Percentiles rank a stretch among this genome's conserved stretches.
phyloP scores from a whole-genome alignment of 768 basidiomycete genomes.

The Tephrocybe rancida region DNA sequence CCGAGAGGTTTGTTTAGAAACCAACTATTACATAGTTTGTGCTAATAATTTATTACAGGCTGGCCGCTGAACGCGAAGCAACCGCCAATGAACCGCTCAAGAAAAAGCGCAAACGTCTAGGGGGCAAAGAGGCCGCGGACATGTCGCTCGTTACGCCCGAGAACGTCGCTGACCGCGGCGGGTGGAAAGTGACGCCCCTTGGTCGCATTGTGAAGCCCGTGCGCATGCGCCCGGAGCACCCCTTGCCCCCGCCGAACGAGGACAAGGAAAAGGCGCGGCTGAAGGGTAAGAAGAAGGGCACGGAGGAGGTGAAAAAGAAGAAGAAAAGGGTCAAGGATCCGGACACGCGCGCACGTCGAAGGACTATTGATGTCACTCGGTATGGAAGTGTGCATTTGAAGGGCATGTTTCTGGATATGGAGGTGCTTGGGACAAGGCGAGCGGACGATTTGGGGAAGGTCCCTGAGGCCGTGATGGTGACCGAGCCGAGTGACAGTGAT shows the following conservation, averaged over 20 bases:
- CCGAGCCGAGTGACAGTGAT: slow-evolving; percentile 19
- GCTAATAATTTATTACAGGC: slow-evolving; percentile 21
- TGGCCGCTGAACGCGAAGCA: slow-evolving; percentile 36
- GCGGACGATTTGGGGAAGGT: slow-evolving; percentile 13
- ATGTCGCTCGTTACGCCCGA: slow-evolving; percentile 67
- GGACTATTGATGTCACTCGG: slow-evolving; percentile 71
- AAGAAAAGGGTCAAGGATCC: slow-evolving; percentile 53
- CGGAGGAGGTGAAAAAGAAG: slow-evolving; percentile 34
- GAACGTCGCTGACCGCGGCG: slow-evolving; percentile 50
- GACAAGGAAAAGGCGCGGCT: slow-evolving; percentile 17
- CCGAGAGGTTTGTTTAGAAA: slow-evolving; percentile 49
- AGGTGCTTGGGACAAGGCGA: slow-evolving; percentile 24
- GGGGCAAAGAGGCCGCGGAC: slow-evolving; percentile 50
- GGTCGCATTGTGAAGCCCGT: slow-evolving; percentile 68
- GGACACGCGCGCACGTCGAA: slow-evolving; percentile 57
- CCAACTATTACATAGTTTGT: slow-evolving; percentile 3
- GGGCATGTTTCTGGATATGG: slow-evolving; percentile 64
- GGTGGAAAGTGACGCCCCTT: slow-evolving; percentile 72
- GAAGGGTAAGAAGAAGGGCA: slow-evolving; percentile 18
- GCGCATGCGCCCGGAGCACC: slow-evolving; percentile 69
- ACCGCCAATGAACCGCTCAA: slow-evolving; percentile 34
- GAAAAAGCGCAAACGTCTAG: slow-evolving; percentile 45
- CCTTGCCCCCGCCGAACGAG: slow-evolving; percentile 44
- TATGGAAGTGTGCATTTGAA: slow-evolving; percentile 74
- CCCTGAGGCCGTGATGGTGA: slow-evolving; percentile 18